phyloP scores from a whole-genome alignment of 2,329 filamentous ascomycete genomes.

The Xylogone sp. region DNA sequence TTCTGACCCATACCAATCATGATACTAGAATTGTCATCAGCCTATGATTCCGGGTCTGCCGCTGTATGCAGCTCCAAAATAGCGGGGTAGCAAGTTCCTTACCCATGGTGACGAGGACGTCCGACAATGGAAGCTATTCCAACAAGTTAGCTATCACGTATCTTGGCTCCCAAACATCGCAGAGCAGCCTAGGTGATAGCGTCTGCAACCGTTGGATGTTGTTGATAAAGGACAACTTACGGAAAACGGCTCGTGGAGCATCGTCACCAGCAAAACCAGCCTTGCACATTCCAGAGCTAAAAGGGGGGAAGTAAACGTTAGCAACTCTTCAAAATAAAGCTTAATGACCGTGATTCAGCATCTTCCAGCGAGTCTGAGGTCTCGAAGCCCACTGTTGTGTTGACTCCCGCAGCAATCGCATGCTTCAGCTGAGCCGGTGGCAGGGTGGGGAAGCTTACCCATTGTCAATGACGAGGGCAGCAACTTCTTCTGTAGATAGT shows the following conservation, averaged over 20 bases:
- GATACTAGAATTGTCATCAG: constrained; percentile 62
- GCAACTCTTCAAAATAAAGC: background rate
- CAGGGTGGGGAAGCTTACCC: constrained; percentile 70
- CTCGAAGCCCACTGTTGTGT: background rate
- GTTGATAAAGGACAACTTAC: constrained; percentile 63
- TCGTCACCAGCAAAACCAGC: constrained; percentile 99
- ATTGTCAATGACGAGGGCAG: constrained; percentile 99
- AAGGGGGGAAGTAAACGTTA: background rate
- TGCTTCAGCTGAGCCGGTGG: constrained; percentile 1
- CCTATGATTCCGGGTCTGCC: constrained; percentile 12
- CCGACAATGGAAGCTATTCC: constrained; percentile 92
- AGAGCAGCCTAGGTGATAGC: constrained; percentile 5
- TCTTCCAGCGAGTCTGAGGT: background rate
- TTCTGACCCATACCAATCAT: constrained; percentile 99
- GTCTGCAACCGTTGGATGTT: background rate
- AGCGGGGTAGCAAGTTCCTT: constrained; percentile 43
- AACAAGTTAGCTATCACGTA: constrained; percentile 14
- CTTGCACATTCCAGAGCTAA: constrained; percentile 99
- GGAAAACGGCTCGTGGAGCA: constrained; percentile 99
- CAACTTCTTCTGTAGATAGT: constrained; percentile 85
- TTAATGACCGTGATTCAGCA: background rate
- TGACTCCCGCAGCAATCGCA: background rate
- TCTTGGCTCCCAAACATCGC: background rate
- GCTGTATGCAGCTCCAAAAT: constrained; percentile 14
- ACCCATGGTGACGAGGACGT: constrained; percentile 99